Evolutionary conservation across 305 asterid genomes (phyloP), one percentile per base, ranked within the genome.

Genomic region (Fraxinus ornus): DNA sequence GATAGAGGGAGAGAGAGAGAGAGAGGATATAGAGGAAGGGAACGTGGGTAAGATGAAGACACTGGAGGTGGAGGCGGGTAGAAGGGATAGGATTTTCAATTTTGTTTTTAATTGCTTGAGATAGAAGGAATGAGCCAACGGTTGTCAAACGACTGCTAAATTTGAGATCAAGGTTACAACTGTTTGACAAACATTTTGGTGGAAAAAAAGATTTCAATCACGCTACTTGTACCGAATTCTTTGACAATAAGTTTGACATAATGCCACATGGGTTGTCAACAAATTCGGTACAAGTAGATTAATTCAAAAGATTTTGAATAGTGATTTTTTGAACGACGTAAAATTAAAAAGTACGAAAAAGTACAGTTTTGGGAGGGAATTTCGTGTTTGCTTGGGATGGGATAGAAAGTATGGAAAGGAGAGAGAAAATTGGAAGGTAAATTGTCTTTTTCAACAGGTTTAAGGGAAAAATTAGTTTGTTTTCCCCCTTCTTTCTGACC

Each of bases 1-100:
- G 79, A 21, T 10, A 12, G 60, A 71, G 2, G 17, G 57, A 24
- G 21, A 21, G 55, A 33, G 39, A 35, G 26, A 26, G 52, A 3
- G 80, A 47, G 88, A 44, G 76, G 36, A 4, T 52, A 70, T 68
- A 15, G 22, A 13, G 26, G 76, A 76, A 22, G 72, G 1, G 75
- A 33, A 66, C 3, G 22, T 39, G 62, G 73, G 84, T 22, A 10
- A 80, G 57, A 75, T 62, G 24, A 41, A 81, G 74, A 76, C 6
- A 26, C 1, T 66, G 6, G n/a, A 28, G 74, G n/a, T 64, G 73
- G 35, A 22, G 35, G 78, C 78, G 71, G 68, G n/a, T 8, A 22
- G 39, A 36, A 5, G 77, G 28, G 77, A 35, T 26, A 32, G 60
- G 32, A 79, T 1, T 15, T 55, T 37, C 21, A 2, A 7, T 21